Evolutionary conservation across 2,329 filamentous ascomycete genomes (phyloP), one percentile per base, ranked within the genome.

Genomic region (Fusarium sp.): DNA sequence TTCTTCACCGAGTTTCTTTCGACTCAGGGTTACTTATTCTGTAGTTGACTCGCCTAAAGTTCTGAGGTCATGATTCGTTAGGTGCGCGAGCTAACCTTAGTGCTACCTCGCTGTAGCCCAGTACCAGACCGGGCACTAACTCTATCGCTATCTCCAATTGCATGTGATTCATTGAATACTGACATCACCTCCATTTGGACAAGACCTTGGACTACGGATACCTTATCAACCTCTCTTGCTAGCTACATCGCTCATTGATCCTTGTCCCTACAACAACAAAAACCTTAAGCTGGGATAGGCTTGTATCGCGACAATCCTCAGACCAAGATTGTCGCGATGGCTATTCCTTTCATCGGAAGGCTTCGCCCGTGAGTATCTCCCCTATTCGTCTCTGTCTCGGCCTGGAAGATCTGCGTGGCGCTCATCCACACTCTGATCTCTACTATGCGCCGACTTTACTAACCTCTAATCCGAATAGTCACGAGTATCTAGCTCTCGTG

Each of bases 401-500:
- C 20, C 48, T 55, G 56, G 36, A 38, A 35, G 35, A 62, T 61
- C 36, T 57, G 61, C 54, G 41, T 48, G 60, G 63, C 31, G 66
- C 65, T 47, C 58, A 44, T 55, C 59, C 59, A 31, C 59, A 60
- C 58, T n/a, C 58, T 36, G 36, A 41, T 42, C 45, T 58, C 44
- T 57, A 55, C 44, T 47, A 51, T 66, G 48, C 57, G 47, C 54
- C 60, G 39, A 47, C 44, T 57, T 74, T 62, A 62, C 73, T 78
- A 63, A 78, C 64, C 36, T 58, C 44, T 17, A 31, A 39, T 44
- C 63, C 55, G 9, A 64, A 68, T 74, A 95, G 93, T 82, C 89
- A 89, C 83, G 95, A 99, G 85, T 98, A 98, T 84, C 84, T 97
- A 72, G 94, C 95, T 44, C 90, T 99, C 48, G 84, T 96, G 52